Base-by-base conservation (phyloP, 75 land plant species). In the Sequoiadendron giganteum region DNA sequence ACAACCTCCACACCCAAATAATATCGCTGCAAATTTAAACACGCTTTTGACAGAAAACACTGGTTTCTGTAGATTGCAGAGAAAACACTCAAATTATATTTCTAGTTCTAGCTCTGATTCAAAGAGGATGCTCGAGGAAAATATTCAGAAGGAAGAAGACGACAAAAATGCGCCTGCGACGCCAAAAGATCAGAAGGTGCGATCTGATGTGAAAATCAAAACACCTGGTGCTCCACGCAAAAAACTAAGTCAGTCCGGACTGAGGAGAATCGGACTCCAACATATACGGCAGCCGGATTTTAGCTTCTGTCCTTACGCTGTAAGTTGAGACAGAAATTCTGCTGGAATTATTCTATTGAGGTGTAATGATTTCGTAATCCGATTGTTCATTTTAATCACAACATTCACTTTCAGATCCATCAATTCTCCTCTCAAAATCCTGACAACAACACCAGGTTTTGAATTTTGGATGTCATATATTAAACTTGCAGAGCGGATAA, bases 241-340 rank as follows among this genome's bases (percentile, higher is more conserved):
- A 32, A 73, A 73, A 10, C 77, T 39, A 10, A 34, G 15, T 73
- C 13, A 52, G 10, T 52, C 1, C 13, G 13, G 13, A 30, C 13
- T 2, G 0, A 73, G 77, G 28, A 73, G 0, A 73, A 10, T 10
- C 0, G 77, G 36, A 16, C 13, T 73, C 38, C 15, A 32, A 32
- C 77, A 73, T 73, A 11, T 73, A 73, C 77, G 77, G 38, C 77
- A 73, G 38, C 77, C 77, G 15, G 77, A 73, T 73, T 73, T 73
- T 34, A 32, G 38, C 32, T 34, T 2, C 1, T n/a, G 73, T n/a
- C 38, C 38, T 73, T 25, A 34, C 8, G 28, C n/a, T 25, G 70
- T 21, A 25, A 65, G 28, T 7, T 65, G 8, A 65, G 28, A 8
- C 70, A 65, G n/a, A 21, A 65, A 65, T 21, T 5, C n/a, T 25